Evolutionary conservation across 495 filamentous ascomycete species (phyloP), one percentile per base, ranked within the genome.

Genomic region (Hypoxylon rickii): DNA sequence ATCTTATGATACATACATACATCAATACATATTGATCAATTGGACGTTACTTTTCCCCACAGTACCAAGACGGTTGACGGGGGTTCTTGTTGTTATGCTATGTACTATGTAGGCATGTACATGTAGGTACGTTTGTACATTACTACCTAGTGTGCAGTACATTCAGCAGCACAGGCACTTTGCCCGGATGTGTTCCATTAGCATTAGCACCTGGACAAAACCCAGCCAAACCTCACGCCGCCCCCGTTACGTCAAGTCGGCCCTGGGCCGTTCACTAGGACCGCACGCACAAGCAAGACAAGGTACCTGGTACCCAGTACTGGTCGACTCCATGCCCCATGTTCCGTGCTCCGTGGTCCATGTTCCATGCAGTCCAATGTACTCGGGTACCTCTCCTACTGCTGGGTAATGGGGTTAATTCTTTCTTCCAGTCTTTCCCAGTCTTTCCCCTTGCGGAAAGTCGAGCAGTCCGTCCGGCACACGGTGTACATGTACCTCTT

Each of bases 361-460:
- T n/a, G n/a, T n/a, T n/a, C n/a, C n/a, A n/a, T n/a, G n/a, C n/a
- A n/a, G n/a, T n/a, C n/a, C n/a, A n/a, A n/a, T n/a, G n/a, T n/a
- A n/a, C n/a, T n/a, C n/a, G n/a, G n/a, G n/a, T n/a, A n/a, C n/a
- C n/a, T n/a, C n/a, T n/a, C n/a, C n/a, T n/a, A n/a, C n/a, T n/a
- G n/a, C n/a, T n/a, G n/a, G n/a, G n/a, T n/a, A n/a, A n/a, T n/a
- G n/a, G n/a, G n/a, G n/a, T n/a, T n/a, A n/a, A 29, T 29, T 29
- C 24, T 29, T 46, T n/a, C 8, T 33, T 48, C n/a, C n/a, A n/a
- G n/a, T n/a, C n/a, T 29, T 29, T 29, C 24, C 24, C 24, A 29
- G 29, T 51, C 51, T 51, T 54, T 52, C 55, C 61, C 45, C 33
- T 59, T 64, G 44, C 44, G 56, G 61, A 61, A 61, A 61, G 56